Base-by-base conservation (phyloP, 208 protist species). In the Leptomonas seymouri region DNA sequence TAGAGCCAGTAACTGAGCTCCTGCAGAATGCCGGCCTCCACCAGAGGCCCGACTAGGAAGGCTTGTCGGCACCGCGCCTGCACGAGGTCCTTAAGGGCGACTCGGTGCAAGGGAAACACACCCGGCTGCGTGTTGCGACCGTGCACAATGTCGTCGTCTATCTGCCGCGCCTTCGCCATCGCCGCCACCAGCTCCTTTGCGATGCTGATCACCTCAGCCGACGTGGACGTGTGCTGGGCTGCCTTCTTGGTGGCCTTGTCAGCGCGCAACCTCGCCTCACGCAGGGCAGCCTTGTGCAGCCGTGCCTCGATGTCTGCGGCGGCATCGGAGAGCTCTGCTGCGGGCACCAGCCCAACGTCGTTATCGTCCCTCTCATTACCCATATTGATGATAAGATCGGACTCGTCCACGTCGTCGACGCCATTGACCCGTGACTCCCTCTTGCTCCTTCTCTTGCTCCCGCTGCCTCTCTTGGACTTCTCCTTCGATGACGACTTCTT, bases 1-100 rank as follows among this genome's bases (percentile, higher is more conserved):
- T 90, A 91, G 16, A 95, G 65, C 87, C 90, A 95, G 49, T 84
- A 80, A 65, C 90, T 90, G 11, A 95, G 79, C 76, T 93, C 84
- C 63, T 90, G 71, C 34, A 95, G 75, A 28, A 95, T 80, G 39
- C 90, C 90, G 1, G 71, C 81, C 46, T 84, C 79, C 46, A 95
- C 76, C 21, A 93, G 80, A 56, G 76, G 79, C 0, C 73, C 75
- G 20, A 70, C 67, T 25, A 93, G 71, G 16, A 63, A 78, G 18
- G 45, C 42, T 44, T 85, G 80, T 16, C 74, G 78, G 64, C 86
- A 89, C 42, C 81, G 76, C 12, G 78, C 45, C 25, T 81, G 58
- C 55, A 95, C 85, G 27, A 77, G 49, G 15, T 74, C 67, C 27
- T 57, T 57, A 23, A 95, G 70, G 8, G 74, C 68, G 0, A 93